Evolutionary conservation across 2,329 filamentous ascomycete genomes (phyloP), one percentile per base, ranked within the genome.

Genomic region (Fusarium succisae): DNA sequence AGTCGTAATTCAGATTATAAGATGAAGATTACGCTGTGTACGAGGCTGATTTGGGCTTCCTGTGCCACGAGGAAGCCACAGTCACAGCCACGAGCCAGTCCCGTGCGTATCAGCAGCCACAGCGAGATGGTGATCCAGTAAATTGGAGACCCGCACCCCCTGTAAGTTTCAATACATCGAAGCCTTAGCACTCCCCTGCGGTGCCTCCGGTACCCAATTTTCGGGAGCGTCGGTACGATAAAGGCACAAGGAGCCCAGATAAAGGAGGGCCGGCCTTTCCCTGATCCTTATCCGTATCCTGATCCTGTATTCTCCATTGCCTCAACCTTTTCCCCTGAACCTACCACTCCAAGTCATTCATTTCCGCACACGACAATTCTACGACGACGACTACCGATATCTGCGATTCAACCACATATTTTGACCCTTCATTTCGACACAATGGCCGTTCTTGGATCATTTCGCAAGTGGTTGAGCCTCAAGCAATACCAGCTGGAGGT

Each of bases 401-500:
- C 15, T 35, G 24, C 66, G 35, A 54, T 18, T n/a, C 30, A 38
- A 37, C 14, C 32, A 32, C 10, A 35, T 26, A 51, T 38, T 44
- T 32, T 15, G 20, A 26, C 11, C 41, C 37, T 57, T 51, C 38
- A 56, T 59, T 39, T 56, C 59, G 28, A 61, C 37, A 56, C 28
- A 63, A 70, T 83, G 80, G 84, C 83, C 53, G 75, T 77, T 54
- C 78, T 88, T 77, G 84, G 87, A 74, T 82, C 84, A 51, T 87
- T 97, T 78, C 89, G 94, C 75, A 91, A 92, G 83, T 98, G 95
- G 94, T 88, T 98, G 76, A 92, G 95, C 84, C 90, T 95, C 83
- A 99, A 99, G 89, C 92, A 95, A 82, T 98, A 98, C 87, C 96
- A 98, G 87, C 95, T 98, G 82, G 96, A 99, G 86, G 96, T 98